These are phyloP conservation scores for Phoenix roebelenii DNA, from an alignment of 176 grass and related monocot genomes.

Conservation along the genomic window DNA sequence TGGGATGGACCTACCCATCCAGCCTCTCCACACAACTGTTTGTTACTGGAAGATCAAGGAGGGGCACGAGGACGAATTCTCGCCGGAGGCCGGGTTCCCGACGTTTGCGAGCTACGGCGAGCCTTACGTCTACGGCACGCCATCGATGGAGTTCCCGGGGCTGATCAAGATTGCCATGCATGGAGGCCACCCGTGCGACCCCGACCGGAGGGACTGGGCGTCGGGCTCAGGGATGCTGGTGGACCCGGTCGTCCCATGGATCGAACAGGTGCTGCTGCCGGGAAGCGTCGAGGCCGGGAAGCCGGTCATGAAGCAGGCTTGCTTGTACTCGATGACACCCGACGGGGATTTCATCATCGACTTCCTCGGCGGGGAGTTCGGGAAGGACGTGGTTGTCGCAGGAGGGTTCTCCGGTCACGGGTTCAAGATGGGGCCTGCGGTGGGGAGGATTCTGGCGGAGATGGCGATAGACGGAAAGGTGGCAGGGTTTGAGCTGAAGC, in stretches of 20 bases:
- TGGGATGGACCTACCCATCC: conserved; percentile 41
- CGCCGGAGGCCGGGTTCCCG: conserved; percentile 53
- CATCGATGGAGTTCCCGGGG: conserved; percentile 69
- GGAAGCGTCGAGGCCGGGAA: conserved; percentile 36
- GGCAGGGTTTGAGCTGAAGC: conserved; percentile 36
- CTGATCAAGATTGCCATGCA: conserved; percentile 86
- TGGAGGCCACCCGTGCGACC: conserved; percentile 62
- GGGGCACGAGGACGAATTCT: conserved; percentile 34
- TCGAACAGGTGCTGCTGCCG: conserved; percentile 50
- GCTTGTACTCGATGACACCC: conserved; percentile 93
- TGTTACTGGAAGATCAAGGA: conserved; percentile 78
- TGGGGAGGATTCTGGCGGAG: conserved; percentile 63
- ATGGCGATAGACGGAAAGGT: conserved; percentile 56
- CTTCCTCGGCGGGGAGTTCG: conserved; percentile 65
- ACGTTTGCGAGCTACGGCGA: conserved; percentile 83
- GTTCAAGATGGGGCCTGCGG: conserved; percentile 70
- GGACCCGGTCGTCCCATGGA: conserved; percentile 50
- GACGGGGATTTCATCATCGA: conserved; percentile 81
- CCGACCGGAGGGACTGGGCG: conserved; percentile 54
- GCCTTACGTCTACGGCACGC: conserved; percentile 76
- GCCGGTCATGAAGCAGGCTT: conserved; percentile 56
- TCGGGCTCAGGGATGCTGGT: conserved; percentile 20
- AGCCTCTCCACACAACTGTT: conserved; percentile 56
- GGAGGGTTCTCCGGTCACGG: conserved; percentile 86
- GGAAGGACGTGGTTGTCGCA: conserved; percentile 68